Evolutionary conservation across 345 rosid species (phyloP), one percentile per base, ranked within the genome.

Genomic region (Reutealis trisperma): DNA sequence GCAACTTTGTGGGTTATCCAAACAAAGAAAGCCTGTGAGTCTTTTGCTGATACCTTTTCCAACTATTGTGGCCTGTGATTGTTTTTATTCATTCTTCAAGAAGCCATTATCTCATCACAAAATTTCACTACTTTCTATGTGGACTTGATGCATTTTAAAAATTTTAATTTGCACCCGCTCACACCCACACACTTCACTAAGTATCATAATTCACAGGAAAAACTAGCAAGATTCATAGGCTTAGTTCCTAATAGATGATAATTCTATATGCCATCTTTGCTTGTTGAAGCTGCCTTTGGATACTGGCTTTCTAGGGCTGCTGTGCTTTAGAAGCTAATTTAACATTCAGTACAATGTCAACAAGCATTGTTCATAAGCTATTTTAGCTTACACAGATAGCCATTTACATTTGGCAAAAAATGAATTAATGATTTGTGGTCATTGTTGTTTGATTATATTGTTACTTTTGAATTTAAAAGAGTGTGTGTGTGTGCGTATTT

Each of bases 1-100:
- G 73, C 82, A 88, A 68, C 80, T 86, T 89, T 41, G 67, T 79
- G 59, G 84, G 78, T 77, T 79, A 81, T 70, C 74, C 78, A 77
- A 90, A 79, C 88, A 93, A 89, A 89, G 98, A 93, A 76, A 91
- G 80, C 90, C 72, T 84, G 99, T 96, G 77, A 91, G 99, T 88
- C 65, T 71, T 73, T 79, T 42, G 55, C 55, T 72, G 52, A 78
- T 75, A 58, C 74, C 63, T 22, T 79, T 73, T 51, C 32, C 25
- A 10, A 9, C 49, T 61, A 47, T 47, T 21, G 16, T 44, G 41
- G 24, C 14, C 42, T 44, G 24, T 2, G 45, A 45, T 61, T 62
- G 21, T 34, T 51, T 37, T 60, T 16, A 37, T 70, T n/a, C 41
- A n/a, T 52, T 67, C 16, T 11, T 32, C 45, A 16, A 3, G 32